Evolutionary conservation across 1,284 basidiomycete species (phyloP), one percentile per base, ranked within the genome.

Genomic region (Austroboletus novae-zelandiae): DNA sequence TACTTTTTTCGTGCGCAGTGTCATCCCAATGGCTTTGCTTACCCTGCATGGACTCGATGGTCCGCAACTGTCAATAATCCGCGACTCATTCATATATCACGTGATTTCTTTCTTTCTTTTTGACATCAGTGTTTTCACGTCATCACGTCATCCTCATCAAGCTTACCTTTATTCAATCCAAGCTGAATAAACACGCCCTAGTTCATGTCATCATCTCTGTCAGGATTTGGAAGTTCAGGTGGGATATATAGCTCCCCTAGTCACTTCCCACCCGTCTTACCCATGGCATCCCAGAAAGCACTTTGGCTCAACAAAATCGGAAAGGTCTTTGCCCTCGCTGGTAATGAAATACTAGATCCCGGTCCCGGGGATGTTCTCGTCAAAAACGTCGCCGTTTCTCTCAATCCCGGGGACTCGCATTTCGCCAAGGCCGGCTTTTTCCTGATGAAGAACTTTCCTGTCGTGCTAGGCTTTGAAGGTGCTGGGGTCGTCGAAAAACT

Each of bases 41-140:
- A 88, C 64, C 86, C 86, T n/a, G 79, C 81, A 4, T 91, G 89
- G 89, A 71, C 75, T 43, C 69, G 75, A 14, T 78, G 74, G 13
- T 4, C 25, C 8, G 78, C 80, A 7, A 60, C 70, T 18, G 60
- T 71, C 8, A 61, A n/a, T n/a, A n/a, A n/a, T n/a, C n/a, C n/a
- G n/a, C n/a, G n/a, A n/a, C n/a, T n/a, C n/a, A n/a, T n/a, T n/a
- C n/a, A n/a, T n/a, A n/a, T n/a, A n/a, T n/a, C n/a, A n/a, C 20
- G 20, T 23, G 20, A 23, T 23, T 23, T 23, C 5, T 5, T 5
- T 4, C 20, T 23, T 23, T 23, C 20, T 23, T 32, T 5, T 13
- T 5, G 13, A 32, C 10, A 11, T 32, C 31, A 32, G 31, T 11
- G 10, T 2, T 32, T 32, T 32, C 31, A 5, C 20, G 20, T 23